phyloP scores from a whole-genome alignment of 2,329 filamentous ascomycete species.

The Aspergillus novoparasiticus region DNA sequence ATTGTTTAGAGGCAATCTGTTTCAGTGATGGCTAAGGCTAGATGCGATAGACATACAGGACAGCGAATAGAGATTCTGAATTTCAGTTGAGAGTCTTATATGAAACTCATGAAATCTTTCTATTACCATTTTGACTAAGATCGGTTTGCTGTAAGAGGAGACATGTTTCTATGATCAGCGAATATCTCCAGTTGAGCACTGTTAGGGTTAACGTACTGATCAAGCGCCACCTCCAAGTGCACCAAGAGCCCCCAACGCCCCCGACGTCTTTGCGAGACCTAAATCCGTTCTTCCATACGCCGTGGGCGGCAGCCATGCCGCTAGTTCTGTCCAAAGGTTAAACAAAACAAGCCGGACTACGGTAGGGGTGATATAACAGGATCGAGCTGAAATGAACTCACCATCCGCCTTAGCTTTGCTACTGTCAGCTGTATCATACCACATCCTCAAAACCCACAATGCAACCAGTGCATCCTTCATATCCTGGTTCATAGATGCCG shows the following conservation, averaged over 20 bases:
- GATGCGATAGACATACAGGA: not conserved
- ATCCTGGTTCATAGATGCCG: slow-evolving; percentile 5
- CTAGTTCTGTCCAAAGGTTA: not conserved
- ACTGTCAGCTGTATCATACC: slow-evolving; percentile 21
- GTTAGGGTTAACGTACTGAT: not conserved
- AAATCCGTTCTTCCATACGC: not conserved
- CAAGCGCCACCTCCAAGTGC: not conserved
- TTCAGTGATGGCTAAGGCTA: not conserved
- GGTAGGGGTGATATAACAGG: not conserved
- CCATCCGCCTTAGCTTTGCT: slow-evolving; percentile 19
- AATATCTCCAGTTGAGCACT: not conserved
- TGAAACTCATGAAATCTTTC: not conserved
- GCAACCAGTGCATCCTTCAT: slow-evolving; percentile 20
- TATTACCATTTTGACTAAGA: not conserved
- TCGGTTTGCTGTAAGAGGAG: not conserved
- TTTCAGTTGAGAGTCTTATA: not conserved
- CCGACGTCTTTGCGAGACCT: not conserved
- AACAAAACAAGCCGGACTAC: not conserved
- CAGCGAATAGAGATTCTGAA: not conserved
- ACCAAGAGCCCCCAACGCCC: not conserved
- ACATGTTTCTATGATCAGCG: not conserved
- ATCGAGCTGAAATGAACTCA: not conserved
- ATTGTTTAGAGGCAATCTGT: not conserved
- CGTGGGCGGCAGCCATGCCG: not conserved
- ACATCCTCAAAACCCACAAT: slow-evolving; percentile 20